Evolutionary conservation across 805 yeast species (phyloP), one percentile per base, ranked within the genome.

Genomic region (Starmerella bombicola): DNA sequence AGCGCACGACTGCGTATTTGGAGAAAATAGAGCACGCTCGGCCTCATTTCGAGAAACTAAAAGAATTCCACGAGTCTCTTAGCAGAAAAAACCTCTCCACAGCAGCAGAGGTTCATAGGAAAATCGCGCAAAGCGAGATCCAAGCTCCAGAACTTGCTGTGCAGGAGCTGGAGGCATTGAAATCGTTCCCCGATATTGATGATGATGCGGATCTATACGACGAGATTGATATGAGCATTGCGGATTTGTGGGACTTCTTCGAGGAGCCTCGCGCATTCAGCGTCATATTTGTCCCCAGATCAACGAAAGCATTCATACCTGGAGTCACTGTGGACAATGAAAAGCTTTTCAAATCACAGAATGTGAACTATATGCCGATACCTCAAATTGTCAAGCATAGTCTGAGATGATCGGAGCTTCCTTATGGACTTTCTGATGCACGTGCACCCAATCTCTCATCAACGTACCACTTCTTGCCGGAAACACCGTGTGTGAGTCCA

Each of bases 1-100:
- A 34, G 24, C 43, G 60, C 16, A 36, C 54, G 12, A 53, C 48
- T 18, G 47, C 46, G 5, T 40, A 42, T 21, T 32, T 55, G 5
- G 41, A 45, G 12, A 38, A 40, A 28, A 54, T 52, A 3, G 55
- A 49, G 29, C 13, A 17, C 12, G 24, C 17, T 9, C 22, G 33
- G 16, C 32, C 39, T 6, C 15, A 33, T 12, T 17, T 38, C 9
- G 40, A 38, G 12, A 20, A 23, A 15, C 16, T 44, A 15, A 3
- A 12, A 13, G n/a, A 18, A 25, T 20, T 31, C 22, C 46, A 35
- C 9, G n/a, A 17, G 3, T 13, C 8, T 28, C 35, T 39, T 26
- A 36, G 30, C 15, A 21, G 7, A 3, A 25, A 22, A 2, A 48
- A 45, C 35, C n/a, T 10, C 18, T 13, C 34, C 22, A 35, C 33